phyloP scores from a whole-genome alignment of 495 filamentous ascomycete species.

The Penicillium antarcticum region DNA sequence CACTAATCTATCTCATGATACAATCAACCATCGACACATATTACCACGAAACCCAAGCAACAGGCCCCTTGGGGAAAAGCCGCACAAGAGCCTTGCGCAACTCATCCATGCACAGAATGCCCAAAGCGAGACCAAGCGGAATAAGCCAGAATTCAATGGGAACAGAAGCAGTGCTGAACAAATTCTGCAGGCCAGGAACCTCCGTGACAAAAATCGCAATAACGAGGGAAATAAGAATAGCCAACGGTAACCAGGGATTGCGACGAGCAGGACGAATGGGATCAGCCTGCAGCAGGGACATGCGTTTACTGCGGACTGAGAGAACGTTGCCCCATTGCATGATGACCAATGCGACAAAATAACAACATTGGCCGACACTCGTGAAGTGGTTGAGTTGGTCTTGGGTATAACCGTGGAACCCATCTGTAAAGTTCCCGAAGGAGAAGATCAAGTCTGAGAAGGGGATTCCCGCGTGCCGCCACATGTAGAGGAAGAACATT shows the following conservation, averaged over 20 bases:
- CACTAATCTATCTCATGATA: neutral
- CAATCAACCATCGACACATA: neutral
- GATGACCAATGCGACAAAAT: constrained; percentile 69
- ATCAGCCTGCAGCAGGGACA: constrained; percentile 50
- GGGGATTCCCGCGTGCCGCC: constrained; percentile 41
- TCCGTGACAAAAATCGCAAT: constrained; percentile 54
- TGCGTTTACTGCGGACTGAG: constrained; percentile 45
- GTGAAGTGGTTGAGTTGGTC: constrained; percentile 42
- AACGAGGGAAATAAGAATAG: constrained; percentile 39
- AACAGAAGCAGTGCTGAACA: constrained; percentile 47
- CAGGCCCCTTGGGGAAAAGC: constrained; percentile 35
- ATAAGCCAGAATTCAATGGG: constrained; percentile 52
- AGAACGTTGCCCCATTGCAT: constrained; percentile 53
- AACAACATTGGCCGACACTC: constrained; percentile 58
- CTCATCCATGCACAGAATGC: constrained; percentile 50
- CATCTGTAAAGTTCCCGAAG: constrained; percentile 44
- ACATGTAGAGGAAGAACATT: constrained; percentile 54
- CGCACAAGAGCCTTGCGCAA: constrained; percentile 44
- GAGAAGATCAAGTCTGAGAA: constrained; percentile 41
- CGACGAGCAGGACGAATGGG: constrained; percentile 45
- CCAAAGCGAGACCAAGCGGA: constrained; percentile 45
- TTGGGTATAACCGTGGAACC: constrained; percentile 45
- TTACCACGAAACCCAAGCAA: constrained; percentile 48
- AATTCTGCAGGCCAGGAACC: constrained; percentile 42
- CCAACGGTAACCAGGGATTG: constrained; percentile 47